Conservation (phyloP, 2,329 filamentous ascomycete species). For the Pseudopyricularia javanii region DNA sequence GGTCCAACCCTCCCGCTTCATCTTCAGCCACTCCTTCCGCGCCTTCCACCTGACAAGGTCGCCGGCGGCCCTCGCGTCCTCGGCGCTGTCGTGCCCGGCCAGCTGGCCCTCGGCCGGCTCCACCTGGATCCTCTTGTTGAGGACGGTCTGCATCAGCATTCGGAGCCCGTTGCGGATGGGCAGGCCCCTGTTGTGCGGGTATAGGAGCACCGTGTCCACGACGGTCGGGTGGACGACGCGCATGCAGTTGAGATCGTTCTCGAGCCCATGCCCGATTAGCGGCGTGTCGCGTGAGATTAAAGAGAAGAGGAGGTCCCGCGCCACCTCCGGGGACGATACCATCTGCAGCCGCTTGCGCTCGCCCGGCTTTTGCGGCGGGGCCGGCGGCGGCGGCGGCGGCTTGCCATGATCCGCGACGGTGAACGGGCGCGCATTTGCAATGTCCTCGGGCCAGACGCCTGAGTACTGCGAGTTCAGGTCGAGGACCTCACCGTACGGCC, state of each 20-base stretch:
- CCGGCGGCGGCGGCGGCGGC: conserved; percentile 5
- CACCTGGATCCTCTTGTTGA: conserved; percentile 70
- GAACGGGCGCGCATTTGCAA: conserved; percentile 54
- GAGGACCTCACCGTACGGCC: conserved; percentile 10
- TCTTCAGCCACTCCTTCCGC: conserved; percentile 53
- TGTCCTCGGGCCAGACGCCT: conserved; percentile 69
- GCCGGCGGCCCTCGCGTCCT: conserved; percentile 82
- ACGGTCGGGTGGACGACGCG: conserved; percentile 11
- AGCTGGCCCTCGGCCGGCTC: conserved; percentile 32
- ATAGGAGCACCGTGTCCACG: conserved; percentile 35
- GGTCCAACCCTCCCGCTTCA: conserved; percentile 58
- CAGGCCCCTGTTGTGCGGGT: conserved; percentile 63
- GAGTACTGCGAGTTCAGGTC: conserved; percentile 72
- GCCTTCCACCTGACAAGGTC: conserved; percentile 69
- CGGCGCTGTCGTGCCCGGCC: conserved; percentile 76
- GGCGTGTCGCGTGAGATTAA: conserved; percentile 67
- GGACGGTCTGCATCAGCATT: conserved; percentile 53
- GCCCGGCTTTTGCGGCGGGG: conserved; percentile 8
- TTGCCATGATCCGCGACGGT: conserved; percentile 15
- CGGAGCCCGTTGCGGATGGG: conserved; percentile 72
- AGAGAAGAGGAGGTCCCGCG: conserved; percentile 65
- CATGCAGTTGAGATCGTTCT: conserved; percentile 79
- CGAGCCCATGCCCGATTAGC: conserved; percentile 82
- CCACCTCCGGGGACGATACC: conserved; percentile 61
- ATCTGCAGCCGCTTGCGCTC: conserved; percentile 46